These are phyloP conservation scores for Phaeosphaeriaceae sp. DNA, from an alignment of 2,329 filamentous ascomycete species.

Conservation along the genomic window DNA sequence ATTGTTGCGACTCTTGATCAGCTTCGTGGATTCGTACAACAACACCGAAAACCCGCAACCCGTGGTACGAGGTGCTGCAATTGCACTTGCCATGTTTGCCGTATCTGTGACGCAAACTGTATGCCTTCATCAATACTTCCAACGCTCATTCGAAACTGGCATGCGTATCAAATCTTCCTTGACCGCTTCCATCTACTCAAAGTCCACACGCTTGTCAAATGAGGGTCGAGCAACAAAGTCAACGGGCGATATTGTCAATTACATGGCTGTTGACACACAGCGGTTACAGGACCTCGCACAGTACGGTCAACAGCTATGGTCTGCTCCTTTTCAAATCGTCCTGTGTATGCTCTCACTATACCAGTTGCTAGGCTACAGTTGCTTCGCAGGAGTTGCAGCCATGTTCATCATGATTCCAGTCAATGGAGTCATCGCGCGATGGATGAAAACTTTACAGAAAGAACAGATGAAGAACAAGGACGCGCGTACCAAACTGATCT, in stretches of 20 bases:
- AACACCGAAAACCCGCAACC: conserved; percentile 70
- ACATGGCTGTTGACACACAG: conserved; percentile 98
- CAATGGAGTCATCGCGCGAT: conserved; percentile 86
- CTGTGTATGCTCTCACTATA: conserved; percentile 97
- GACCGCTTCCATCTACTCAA: conserved; percentile 89
- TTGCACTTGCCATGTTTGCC: conserved; percentile 90
- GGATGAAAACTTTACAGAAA: conserved; percentile 96
- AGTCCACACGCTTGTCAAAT: conserved; percentile 88
- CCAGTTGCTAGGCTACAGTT: conserved; percentile 90
- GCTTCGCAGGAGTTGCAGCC: conserved; percentile 91
- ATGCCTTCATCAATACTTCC: conserved; percentile 97
- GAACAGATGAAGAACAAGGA: conserved; percentile 99
- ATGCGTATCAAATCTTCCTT: conserved; percentile 96
- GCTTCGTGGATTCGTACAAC: conserved; percentile 84
- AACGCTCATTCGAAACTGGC: conserved; percentile 89
- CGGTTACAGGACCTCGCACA: conserved; percentile 93
- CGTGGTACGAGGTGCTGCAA: conserved; percentile 80
- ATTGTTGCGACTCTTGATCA: conserved; percentile 81
- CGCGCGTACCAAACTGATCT: conserved; percentile 87
- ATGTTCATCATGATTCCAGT: conserved; percentile 98
- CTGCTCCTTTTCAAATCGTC: conserved; percentile 92
- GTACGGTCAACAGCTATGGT: conserved; percentile 95
- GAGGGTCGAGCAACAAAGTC: conserved; percentile 88
- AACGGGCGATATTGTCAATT: conserved; percentile 98
- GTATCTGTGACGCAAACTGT: conserved; percentile 86